Evolutionary conservation across 768 basidiomycete genomes (phyloP).

Genomic region (Boletus sp.): DNA sequence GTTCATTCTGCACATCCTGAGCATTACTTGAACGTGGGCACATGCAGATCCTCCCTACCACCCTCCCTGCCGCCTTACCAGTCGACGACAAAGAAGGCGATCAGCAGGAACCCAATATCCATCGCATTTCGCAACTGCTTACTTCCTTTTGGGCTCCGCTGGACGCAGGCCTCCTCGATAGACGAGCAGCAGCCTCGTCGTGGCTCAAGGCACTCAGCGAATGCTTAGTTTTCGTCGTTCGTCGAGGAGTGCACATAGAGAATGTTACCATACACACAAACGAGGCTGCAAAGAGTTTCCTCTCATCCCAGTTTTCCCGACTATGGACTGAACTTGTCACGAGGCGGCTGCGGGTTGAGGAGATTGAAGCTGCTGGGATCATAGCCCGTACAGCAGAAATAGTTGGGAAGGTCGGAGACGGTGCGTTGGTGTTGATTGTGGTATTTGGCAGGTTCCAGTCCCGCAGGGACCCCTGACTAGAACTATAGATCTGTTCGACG

Average conservation of each 20-base stretch:
- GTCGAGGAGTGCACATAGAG: slow-evolving; percentile 14
- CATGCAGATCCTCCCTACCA: slow-evolving; percentile 20
- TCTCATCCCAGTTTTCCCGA: slow-evolving; percentile 44
- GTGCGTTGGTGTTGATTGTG: slow-evolving; percentile 31
- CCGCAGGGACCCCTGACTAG: slow-evolving; percentile 3
- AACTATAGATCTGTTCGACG: slow-evolving; percentile 43
- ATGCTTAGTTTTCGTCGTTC: slow-evolving; percentile 59
- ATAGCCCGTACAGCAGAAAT: slow-evolving; percentile 47
- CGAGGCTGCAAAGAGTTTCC: slow-evolving; percentile 28
- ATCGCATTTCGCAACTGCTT: slow-evolving; percentile 54
- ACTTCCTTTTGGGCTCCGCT: slow-evolving; percentile 81
- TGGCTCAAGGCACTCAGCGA: slow-evolving; percentile 76
- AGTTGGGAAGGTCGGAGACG: slow-evolving; percentile 42
- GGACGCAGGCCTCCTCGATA: slow-evolving; percentile 38
- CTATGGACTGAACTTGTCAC: slow-evolving; percentile 49
- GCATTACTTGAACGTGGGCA: not conserved
- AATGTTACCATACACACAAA: slow-evolving; percentile 1
- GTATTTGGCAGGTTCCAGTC: slow-evolving; percentile 27
- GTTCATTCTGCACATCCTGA: slow-evolving; percentile 1
- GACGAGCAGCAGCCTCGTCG: slow-evolving; percentile 35
- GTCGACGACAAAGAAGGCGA: not conserved
- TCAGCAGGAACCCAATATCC: not conserved
- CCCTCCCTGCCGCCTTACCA: slow-evolving; percentile 11
- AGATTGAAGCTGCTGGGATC: slow-evolving; percentile 39
- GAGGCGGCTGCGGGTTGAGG: slow-evolving; percentile 47